These are phyloP conservation scores for Nicotiana attenuata DNA, from an alignment of 257 asterid species.

Conservation along the genomic window DNA sequence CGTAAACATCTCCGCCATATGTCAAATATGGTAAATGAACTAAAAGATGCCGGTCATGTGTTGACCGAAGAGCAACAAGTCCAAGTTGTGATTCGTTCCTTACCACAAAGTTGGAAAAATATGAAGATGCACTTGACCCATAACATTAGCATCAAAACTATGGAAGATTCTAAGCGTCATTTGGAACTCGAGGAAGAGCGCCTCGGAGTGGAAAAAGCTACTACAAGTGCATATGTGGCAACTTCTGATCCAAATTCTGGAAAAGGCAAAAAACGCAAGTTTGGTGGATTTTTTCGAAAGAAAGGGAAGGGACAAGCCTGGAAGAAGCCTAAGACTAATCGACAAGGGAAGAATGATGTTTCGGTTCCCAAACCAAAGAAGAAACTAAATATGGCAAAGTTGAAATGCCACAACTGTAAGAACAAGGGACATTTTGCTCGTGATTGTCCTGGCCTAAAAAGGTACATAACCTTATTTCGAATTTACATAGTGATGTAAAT, in stretches of 20 bases:
- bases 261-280: background rate
- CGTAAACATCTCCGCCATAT: background rate
- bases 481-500: too few relatives aligned
- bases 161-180: background rate
- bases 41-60: background rate
- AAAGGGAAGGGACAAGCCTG: too few relatives aligned
- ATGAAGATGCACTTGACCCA: background rate
- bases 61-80: background rate
- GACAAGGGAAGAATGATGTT: too few relatives aligned
- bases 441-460: background rate
- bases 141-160: too few relatives aligned
- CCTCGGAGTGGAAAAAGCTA: background rate
- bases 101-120: too few relatives aligned
- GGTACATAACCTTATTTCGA: too few relatives aligned
- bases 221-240: background rate
- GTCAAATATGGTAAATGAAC: background rate
- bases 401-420: too few relatives aligned
- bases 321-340: too few relatives aligned
- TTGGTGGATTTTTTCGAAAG: background rate
- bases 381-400: too few relatives aligned
- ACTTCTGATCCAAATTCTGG: too few relatives aligned
- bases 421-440: background rate
- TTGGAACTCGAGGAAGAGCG: background rate
- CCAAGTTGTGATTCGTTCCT: background rate
- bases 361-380: too few relatives aligned